These are phyloP conservation scores for Apophysomyces elegans DNA, from an alignment of 371 early-diverging fungal genomes.

Conservation along the genomic window DNA sequence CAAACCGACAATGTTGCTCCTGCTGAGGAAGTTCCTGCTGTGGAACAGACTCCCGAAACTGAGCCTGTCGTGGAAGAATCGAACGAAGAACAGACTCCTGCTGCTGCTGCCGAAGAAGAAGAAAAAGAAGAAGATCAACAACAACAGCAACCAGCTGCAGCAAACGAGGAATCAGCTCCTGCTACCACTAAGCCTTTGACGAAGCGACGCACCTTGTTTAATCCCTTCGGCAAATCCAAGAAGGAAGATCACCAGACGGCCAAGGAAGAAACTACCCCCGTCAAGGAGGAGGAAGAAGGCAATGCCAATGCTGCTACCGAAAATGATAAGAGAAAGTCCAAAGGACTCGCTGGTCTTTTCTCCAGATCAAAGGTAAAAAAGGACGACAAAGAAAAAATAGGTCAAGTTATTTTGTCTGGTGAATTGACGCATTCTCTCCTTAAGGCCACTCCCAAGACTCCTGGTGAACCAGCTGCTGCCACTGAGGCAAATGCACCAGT, in stretches of 20 bases:
- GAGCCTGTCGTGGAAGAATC: slow-evolving; percentile 1
- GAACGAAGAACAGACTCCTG: not conserved
- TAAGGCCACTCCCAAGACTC: slow-evolving; percentile 11
- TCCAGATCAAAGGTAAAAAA: slow-evolving; percentile 13
- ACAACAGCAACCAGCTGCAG: not conserved
- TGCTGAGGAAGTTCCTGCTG: not conserved
- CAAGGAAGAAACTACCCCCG: slow-evolving; percentile 15
- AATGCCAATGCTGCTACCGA: slow-evolving; percentile 5
- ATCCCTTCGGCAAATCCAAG: slow-evolving; percentile 35
- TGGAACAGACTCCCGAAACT: not conserved
- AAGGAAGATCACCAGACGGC: slow-evolving; percentile 12
- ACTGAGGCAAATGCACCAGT: slow-evolving; percentile 9
- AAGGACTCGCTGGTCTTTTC: slow-evolving; percentile 20
- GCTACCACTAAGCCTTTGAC: slow-evolving; percentile 19
- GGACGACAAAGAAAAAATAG: not conserved
- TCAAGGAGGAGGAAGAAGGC: slow-evolving; percentile 11
- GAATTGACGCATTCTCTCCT: not conserved
- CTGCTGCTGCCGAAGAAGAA: slow-evolving; percentile 7
- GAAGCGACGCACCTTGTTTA: slow-evolving; percentile 36
- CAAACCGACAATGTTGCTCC: not conserved
- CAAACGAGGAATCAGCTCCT: not conserved
- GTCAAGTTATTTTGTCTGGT: no score
- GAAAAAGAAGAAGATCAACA: no score
- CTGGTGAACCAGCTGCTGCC: slow-evolving; percentile 10
- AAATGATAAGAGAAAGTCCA: slow-evolving; percentile 27